These are phyloP conservation scores for Polytrichum commune DNA, from an alignment of 225 moss, liverwort and hornwort species.

Conservation along the genomic window DNA sequence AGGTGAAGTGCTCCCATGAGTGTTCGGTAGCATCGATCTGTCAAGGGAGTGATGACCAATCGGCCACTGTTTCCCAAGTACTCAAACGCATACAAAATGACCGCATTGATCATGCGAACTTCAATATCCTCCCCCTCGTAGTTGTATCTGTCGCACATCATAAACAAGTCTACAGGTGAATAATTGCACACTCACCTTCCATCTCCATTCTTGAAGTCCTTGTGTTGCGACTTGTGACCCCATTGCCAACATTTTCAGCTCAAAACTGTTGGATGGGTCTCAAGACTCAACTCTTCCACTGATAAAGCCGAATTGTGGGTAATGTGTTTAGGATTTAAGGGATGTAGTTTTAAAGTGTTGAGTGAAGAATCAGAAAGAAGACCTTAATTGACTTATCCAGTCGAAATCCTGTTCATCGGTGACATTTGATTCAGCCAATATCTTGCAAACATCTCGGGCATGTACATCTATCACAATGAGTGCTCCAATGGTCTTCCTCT, in stretches of 20 bases:
- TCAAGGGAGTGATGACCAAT: constrained; percentile 75
- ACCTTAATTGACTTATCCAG: constrained; percentile 86
- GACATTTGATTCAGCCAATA: constrained; percentile 67
- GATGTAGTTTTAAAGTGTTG: too few relatives aligned
- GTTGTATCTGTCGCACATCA: constrained; percentile 39
- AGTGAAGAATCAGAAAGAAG: not conserved
- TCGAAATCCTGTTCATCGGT: constrained; percentile 74
- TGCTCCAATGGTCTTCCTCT: constrained; percentile 82
- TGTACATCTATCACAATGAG: constrained; percentile 77
- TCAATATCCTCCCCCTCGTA: constrained; percentile 52
- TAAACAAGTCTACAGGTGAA: too few relatives aligned
- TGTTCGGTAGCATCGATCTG: constrained; percentile 82
- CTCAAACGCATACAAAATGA: constrained; percentile 70
- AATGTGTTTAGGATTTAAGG: too few relatives aligned
- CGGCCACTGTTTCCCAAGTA: constrained; percentile 78
- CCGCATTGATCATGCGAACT: constrained; percentile 84
- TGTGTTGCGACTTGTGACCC: too few relatives aligned
- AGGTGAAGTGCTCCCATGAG: constrained; percentile 83
- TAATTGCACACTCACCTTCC: too few relatives aligned
- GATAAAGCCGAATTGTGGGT: not conserved
- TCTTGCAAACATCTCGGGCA: constrained; percentile 73
- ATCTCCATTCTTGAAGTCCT: too few relatives aligned
- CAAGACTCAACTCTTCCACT: not conserved
- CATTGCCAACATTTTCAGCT: too few relatives aligned
- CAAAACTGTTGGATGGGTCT: too few relatives aligned